Evolutionary conservation across 495 filamentous ascomycete genomes (phyloP).

Genomic region (Xylaria longipes): DNA sequence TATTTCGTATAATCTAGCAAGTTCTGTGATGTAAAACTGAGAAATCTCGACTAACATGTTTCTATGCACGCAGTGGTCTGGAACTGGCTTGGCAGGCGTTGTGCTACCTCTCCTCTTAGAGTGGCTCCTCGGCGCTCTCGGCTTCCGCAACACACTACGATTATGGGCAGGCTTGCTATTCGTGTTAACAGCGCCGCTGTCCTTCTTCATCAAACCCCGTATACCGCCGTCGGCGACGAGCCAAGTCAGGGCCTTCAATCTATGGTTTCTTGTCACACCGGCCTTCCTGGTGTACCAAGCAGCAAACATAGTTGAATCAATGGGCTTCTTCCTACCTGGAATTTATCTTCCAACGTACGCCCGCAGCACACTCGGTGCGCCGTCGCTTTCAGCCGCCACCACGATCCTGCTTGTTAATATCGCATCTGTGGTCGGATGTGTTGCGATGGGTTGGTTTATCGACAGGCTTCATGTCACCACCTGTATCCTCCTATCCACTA

Average conservation of each 20-base stretch:
- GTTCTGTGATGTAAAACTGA: too few species aligned
- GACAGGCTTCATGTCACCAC: slow-evolving; percentile 66
- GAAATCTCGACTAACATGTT: too few species aligned
- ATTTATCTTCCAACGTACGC: slow-evolving; percentile 66
- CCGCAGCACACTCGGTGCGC: slow-evolving; percentile 41
- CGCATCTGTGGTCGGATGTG: slow-evolving; percentile 59
- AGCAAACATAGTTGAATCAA: slow-evolving; percentile 65
- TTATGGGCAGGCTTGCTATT: slow-evolving; percentile 60
- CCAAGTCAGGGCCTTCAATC: slow-evolving; percentile 45
- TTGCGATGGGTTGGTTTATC: slow-evolving; percentile 62
- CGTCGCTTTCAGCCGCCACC: slow-evolving; percentile 48
- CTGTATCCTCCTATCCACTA: slow-evolving; percentile 62
- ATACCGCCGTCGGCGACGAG: slow-evolving; percentile 52
- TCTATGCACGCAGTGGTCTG: too few species aligned
- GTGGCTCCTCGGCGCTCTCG: slow-evolving; percentile 58
- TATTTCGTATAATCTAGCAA: too few species aligned
- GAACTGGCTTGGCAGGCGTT: slow-evolving; percentile 45
- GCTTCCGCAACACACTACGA: slow-evolving; percentile 60
- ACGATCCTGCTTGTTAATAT: slow-evolving; percentile 63
- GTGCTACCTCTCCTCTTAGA: slow-evolving; percentile 58
- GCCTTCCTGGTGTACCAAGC: slow-evolving; percentile 60
- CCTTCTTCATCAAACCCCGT: slow-evolving; percentile 64
- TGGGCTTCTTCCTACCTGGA: slow-evolving; percentile 69
- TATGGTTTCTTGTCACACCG: slow-evolving; percentile 51
- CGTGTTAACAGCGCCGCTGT: slow-evolving; percentile 57